A percentile compares a stretch with the other conserved stretches of the same genome.
Conservation (phyloP, 805 yeast genomes). For the Lipomyces sp. region DNA sequence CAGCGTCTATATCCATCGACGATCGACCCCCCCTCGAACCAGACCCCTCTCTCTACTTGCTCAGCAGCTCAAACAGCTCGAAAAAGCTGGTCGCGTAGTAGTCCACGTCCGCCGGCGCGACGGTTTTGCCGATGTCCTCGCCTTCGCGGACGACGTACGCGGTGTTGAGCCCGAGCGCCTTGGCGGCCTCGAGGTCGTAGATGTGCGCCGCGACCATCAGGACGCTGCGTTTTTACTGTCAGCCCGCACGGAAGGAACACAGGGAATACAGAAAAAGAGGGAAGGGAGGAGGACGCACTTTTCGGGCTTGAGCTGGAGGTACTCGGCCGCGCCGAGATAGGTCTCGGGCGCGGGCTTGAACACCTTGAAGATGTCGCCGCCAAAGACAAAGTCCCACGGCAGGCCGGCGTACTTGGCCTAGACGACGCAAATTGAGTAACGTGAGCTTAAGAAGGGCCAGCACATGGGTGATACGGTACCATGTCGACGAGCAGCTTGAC, state of each 20-base stretch:
- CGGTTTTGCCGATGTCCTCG: conserved; percentile 14
- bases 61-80: too few relatives aligned
- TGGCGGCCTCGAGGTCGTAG: conserved; percentile 26
- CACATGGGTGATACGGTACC: conserved; percentile 5
- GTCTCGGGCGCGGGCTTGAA: conserved; percentile 26
- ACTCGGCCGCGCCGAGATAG: conserved; percentile 22
- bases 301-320: conserved; percentile 22
- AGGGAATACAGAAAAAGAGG: not conserved
- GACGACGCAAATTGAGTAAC: too few relatives aligned
- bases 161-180: conserved; percentile 14
- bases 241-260: not conserved
- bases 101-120: conserved; percentile 17
- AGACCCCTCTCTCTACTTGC: too few relatives aligned
- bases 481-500: conserved; percentile 22
- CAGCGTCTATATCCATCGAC: too few relatives aligned
- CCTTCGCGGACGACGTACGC: conserved; percentile 21
- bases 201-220: conserved; percentile 28
- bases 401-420: conserved; percentile 27
- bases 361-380: conserved; percentile 22
- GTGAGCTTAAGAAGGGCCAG: not conserved
- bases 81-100: conserved; percentile 9
- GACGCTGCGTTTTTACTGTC: conserved; percentile 4
- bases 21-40: too few relatives aligned
- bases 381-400: conserved; percentile 27
- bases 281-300: too few relatives aligned